Evolutionary conservation across 768 basidiomycete genomes (phyloP).

Genomic region (Boletus fagicola): DNA sequence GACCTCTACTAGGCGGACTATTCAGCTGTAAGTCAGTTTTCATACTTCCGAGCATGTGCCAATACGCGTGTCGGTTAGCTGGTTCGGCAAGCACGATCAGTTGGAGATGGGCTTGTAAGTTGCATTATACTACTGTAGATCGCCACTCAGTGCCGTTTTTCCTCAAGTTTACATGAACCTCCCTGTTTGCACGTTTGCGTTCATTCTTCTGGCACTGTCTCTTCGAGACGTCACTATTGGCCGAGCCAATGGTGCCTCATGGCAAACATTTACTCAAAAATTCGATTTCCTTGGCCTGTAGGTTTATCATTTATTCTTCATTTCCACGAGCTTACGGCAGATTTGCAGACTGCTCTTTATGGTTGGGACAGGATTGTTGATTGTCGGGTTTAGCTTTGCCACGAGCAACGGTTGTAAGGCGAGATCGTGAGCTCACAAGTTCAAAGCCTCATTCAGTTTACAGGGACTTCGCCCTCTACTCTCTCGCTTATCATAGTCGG

Average conservation of each 20-base stretch:
- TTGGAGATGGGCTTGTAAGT: slow-evolving; percentile 89
- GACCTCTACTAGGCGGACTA: slow-evolving; percentile 77
- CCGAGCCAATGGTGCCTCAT: slow-evolving; percentile 49
- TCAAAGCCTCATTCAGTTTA: slow-evolving; percentile 16
- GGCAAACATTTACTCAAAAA: slow-evolving; percentile 48
- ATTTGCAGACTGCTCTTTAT: slow-evolving; percentile 65
- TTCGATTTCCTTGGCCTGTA: slow-evolving; percentile 83
- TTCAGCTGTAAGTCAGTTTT: slow-evolving; percentile 62
- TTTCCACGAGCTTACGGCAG: slow-evolving; percentile 21
- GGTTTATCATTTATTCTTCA: slow-evolving; percentile 33
- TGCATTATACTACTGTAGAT: slow-evolving; percentile 5
- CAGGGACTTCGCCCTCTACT: slow-evolving; percentile 67
- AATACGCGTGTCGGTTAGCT: slow-evolving; percentile 28
- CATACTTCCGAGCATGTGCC: slow-evolving; percentile 15
- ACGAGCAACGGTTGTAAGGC: slow-evolving; percentile 64
- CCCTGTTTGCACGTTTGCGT: slow-evolving; percentile 65
- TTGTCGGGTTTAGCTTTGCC: slow-evolving; percentile 80
- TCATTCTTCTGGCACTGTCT: slow-evolving; percentile 55
- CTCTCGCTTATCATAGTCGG: slow-evolving; percentile 60
- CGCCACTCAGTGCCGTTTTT: slow-evolving; percentile 15
- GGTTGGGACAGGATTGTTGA: slow-evolving; percentile 66
- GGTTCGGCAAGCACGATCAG: slow-evolving; percentile 37
- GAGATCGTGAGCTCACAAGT: background rate
- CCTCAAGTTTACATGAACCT: slow-evolving; percentile 77
- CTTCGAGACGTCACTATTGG: slow-evolving; percentile 55